These are phyloP conservation scores for Juncus effusus DNA, from an alignment of 176 grass and related monocot species.

Conservation along the genomic window DNA sequence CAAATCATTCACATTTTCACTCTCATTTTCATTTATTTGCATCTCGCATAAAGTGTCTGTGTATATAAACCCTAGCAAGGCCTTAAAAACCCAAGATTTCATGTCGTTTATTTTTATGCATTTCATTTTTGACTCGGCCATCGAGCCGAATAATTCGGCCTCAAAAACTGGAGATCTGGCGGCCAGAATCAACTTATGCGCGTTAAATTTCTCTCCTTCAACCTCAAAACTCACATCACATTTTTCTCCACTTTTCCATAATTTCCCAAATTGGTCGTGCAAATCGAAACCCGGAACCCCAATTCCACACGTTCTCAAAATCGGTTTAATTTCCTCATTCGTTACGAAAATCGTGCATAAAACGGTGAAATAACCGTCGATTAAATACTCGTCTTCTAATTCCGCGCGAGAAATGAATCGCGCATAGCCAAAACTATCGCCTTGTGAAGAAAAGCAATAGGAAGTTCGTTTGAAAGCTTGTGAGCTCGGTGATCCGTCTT, in stretches of 20 bases:
- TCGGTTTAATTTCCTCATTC: not conserved
- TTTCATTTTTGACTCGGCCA: not conserved
- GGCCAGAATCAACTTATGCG: constrained; percentile 15
- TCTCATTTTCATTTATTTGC: not conserved
- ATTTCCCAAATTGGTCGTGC: constrained; percentile 9
- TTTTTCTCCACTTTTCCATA: constrained; percentile 15
- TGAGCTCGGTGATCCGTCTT: not conserved
- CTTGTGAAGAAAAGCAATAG: not conserved
- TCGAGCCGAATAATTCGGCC: constrained; percentile 30
- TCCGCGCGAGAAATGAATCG: not conserved
- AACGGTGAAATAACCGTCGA: constrained; percentile 9
- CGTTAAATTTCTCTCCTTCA: constrained; percentile 3
- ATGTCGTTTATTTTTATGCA: constrained; percentile 19
- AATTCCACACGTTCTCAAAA: not conserved
- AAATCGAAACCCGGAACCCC: constrained; percentile 19
- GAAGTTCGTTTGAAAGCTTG: not conserved
- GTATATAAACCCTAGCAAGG: constrained; percentile 50
- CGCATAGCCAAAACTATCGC: not conserved
- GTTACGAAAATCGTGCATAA: constrained; percentile 14
- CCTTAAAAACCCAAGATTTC: constrained; percentile 18
- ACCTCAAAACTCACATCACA: constrained; percentile 27
- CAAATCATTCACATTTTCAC: not conserved
- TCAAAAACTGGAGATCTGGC: constrained; percentile 36
- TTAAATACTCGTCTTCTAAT: constrained; percentile 23
- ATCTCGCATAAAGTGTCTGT: constrained; percentile 24